Percentiles rank a stretch among this genome's conserved stretches.
Conservation (phyloP, 345 rosid species). For the Ceriops decandra region DNA sequence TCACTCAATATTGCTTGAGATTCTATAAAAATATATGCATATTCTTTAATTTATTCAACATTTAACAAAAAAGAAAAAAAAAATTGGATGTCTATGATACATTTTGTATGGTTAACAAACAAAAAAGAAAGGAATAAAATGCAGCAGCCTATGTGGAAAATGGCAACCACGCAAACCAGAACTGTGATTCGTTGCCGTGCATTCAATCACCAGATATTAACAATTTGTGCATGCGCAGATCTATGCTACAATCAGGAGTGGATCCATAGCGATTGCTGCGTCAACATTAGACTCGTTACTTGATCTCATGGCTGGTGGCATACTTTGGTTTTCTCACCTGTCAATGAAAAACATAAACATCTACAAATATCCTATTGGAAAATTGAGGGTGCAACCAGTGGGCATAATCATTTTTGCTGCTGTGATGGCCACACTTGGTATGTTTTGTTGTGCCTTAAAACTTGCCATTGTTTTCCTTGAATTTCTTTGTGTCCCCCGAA, state of each 20-base stretch:
- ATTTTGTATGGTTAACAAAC: too few species aligned
- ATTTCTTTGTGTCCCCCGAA: neutral
- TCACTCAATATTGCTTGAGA: too few species aligned
- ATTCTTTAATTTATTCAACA: too few species aligned
- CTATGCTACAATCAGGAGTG: constrained; percentile 80
- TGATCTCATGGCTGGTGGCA: constrained; percentile 94
- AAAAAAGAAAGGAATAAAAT: too few species aligned
- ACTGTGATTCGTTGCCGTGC: neutral
- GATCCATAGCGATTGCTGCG: constrained; percentile 93
- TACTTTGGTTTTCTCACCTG: constrained; percentile 88
- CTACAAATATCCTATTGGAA: constrained; percentile 91
- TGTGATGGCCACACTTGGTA: constrained; percentile 94
- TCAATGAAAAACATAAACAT: constrained; percentile 83
- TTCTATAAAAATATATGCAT: too few species aligned
- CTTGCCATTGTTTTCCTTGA: constrained; percentile 4
- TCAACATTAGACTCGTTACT: constrained; percentile 92
- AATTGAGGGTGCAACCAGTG: constrained; percentile 90
- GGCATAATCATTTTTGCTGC: constrained; percentile 93
- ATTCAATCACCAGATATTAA: neutral
- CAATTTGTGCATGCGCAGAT: constrained; percentile 34
- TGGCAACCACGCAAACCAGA: neutral
- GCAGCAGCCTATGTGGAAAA: too few species aligned
- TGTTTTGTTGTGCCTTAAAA: neutral
- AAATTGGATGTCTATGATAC: too few species aligned
- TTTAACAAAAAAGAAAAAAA: too few species aligned